Percentiles rank a stretch among this genome's conserved stretches.
These are phyloP conservation scores for Diaporthe longicolla DNA, from an alignment of 2,329 filamentous ascomycete genomes.

Conservation along the genomic window DNA sequence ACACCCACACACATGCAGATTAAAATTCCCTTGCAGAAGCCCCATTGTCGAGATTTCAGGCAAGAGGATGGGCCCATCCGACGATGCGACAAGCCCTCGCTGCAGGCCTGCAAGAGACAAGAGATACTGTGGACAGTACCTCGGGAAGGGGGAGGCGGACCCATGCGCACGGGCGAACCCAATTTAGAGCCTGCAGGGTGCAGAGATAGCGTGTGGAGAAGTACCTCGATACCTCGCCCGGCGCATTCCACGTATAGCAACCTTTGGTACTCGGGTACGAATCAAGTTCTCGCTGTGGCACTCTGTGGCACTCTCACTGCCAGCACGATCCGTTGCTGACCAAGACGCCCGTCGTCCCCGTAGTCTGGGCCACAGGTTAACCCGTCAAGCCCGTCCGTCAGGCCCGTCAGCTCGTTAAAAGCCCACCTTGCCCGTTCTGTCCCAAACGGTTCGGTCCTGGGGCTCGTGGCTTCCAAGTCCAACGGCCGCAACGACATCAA, in stretches of 20 bases:
- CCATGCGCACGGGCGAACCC: slow-evolving; percentile 31
- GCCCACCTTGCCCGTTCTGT: slow-evolving; percentile 4
- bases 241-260: background rate
- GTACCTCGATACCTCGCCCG: background rate
- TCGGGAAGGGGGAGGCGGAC: slow-evolving; percentile 22
- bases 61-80: background rate
- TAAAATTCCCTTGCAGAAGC: slow-evolving; percentile 22
- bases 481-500: background rate
- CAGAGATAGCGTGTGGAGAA: slow-evolving; percentile 23
- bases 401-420: background rate
- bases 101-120: background rate
- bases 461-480: background rate
- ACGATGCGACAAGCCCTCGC: slow-evolving; percentile 13
- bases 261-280: background rate
- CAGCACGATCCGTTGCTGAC: background rate
- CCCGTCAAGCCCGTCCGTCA: background rate
- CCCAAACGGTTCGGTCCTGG: background rate
- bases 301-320: background rate
- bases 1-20: slow-evolving; percentile 1
- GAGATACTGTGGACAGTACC: background rate
- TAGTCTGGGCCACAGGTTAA: slow-evolving; percentile 8
- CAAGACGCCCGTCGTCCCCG: slow-evolving; percentile 8
- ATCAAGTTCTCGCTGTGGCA: background rate
- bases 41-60: slow-evolving; percentile 28
- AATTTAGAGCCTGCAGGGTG: slow-evolving; percentile 32